Base-by-base conservation (phyloP, 2,329 filamentous ascomycete species). In the Exutisphaerella laricina region DNA sequence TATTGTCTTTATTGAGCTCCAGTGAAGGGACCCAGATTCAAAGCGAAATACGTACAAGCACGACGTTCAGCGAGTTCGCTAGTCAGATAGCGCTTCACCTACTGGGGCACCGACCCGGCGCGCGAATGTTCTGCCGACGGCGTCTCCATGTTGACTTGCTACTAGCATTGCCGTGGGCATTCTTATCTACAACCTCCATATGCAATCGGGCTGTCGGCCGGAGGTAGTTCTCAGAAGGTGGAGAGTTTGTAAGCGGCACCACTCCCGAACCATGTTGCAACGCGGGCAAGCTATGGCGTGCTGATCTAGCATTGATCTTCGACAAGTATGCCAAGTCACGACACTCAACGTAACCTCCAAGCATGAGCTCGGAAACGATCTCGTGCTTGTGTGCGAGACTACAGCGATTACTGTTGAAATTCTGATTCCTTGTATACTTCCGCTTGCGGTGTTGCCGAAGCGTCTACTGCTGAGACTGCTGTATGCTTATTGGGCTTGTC, bases 221-320 rank as follows among this genome's bases (percentile, higher is more conserved):
- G 16, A 8, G n/a, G 16, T 2, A 25, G n/a, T n/a, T n/a, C n/a
- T n/a, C 22, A 25, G 25, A 13, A 40, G 4, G 16, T 17, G 6
- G 8, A 29, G 9, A 8, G 28, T 40, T 32, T 32, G 16, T 40
- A 32, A 40, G 28, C 38, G 23, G 21, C 17, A n/a, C 14, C 29
- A 29, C 26, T 32, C 20, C 17, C 17, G 14, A n/a, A 33, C 32
- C 39, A 43, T 41, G 45, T 44, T 39, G 45, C 41, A 28, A 48
- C 41, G 45, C 45, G 32, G 41, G 34, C 36, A 32, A 28, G 14
- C 30, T 31, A 48, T 48, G n/a, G 45, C 45, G 45, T 26, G 23
- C 23, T 26, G 23, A 6, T 12, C 23, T 26, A 26, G 12, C 41
- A 40, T 43, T 26, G 23, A 32, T 40, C 16, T 12, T n/a, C 29